Conservation (phyloP, 2,329 filamentous ascomycete genomes). For the Aspergillus novofumigatus region DNA sequence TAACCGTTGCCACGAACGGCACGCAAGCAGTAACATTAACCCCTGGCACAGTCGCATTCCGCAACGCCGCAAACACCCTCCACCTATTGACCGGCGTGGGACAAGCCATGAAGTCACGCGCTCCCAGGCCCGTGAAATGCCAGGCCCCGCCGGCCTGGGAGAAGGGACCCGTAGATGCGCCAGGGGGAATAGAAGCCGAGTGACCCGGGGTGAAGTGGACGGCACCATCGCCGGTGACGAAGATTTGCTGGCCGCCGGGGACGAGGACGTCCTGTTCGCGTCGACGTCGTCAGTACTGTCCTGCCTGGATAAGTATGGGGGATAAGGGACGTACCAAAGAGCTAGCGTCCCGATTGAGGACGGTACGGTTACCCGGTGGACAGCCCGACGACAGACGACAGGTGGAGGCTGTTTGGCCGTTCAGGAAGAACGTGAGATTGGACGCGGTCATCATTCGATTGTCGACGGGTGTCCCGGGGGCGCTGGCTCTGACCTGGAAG, state of each 20-base stretch:
- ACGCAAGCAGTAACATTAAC: slow-evolving; percentile 38
- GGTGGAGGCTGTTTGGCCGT: slow-evolving; percentile 45
- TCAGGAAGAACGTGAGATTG: slow-evolving; percentile 49
- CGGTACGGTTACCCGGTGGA: slow-evolving; percentile 46
- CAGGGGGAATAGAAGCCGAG: slow-evolving; percentile 49
- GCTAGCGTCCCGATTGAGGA: slow-evolving; percentile 39
- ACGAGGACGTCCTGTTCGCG: slow-evolving; percentile 46
- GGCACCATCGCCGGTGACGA: slow-evolving; percentile 51
- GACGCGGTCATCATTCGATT: slow-evolving; percentile 44
- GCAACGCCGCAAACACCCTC: slow-evolving; percentile 41
- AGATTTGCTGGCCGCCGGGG: slow-evolving; percentile 61
- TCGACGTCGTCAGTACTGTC: slow-evolving; percentile 8
- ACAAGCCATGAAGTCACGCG: slow-evolving; percentile 44
- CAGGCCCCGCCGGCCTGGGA: slow-evolving; percentile 26
- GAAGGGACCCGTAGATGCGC: slow-evolving; percentile 51
- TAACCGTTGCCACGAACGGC: slow-evolving; percentile 34
- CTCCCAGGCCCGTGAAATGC: slow-evolving; percentile 32
- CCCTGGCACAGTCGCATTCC: slow-evolving; percentile 38
- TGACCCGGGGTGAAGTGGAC: slow-evolving; percentile 57
- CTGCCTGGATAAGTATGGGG: slow-evolving; percentile 8
- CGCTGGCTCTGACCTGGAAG: slow-evolving; percentile 44
- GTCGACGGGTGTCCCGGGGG: slow-evolving; percentile 50
- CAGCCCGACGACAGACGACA: slow-evolving; percentile 46
- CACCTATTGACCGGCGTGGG: slow-evolving; percentile 30
- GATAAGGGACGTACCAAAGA: slow-evolving; percentile 28